phyloP scores from a whole-genome alignment of 139 green algal genomes.

The Ettlia oleoabundans region DNA sequence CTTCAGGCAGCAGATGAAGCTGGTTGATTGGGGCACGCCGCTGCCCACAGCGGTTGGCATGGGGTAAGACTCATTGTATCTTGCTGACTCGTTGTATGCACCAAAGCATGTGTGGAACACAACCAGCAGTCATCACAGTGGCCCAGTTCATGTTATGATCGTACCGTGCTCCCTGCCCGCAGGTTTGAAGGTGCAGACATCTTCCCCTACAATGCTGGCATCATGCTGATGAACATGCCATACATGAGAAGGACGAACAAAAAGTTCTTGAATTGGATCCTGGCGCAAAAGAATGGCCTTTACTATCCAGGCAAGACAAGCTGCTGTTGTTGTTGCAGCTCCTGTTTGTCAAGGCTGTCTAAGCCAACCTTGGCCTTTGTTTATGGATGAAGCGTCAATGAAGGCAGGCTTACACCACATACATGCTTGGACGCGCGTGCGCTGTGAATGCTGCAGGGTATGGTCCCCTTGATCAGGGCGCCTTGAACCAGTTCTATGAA shows the following conservation, averaged over 20 bases:
- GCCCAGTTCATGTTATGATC: background rate
- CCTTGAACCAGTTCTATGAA: slow-evolving; percentile 24
- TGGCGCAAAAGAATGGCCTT: slow-evolving; percentile 11
- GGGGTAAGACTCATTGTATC: background rate
- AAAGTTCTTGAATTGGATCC: background rate
- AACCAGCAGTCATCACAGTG: background rate
- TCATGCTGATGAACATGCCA: slow-evolving; percentile 34
- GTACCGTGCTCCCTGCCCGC: background rate
- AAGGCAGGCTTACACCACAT: background rate
- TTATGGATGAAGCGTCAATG: background rate
- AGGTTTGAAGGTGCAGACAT: slow-evolving; percentile 13
- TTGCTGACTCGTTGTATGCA: background rate
- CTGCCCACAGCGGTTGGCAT: slow-evolving; percentile 13
- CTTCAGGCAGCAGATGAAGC: slow-evolving; percentile 32
- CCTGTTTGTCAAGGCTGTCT: too few species aligned
- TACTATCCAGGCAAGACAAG: background rate
- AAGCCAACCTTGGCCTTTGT: background rate
- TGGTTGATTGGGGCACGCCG: slow-evolving; percentile 16
- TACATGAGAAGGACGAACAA: slow-evolving; percentile 19
- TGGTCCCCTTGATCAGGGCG: slow-evolving; percentile 11
- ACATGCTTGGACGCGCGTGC: too few species aligned
- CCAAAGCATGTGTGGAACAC: background rate
- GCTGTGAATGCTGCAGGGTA: background rate
- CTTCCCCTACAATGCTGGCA: slow-evolving; percentile 28
- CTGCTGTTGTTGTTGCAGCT: background rate